A percentile compares a stretch with the other conserved stretches of the same genome.
Conservation (phyloP, 495 filamentous ascomycete genomes). For the Penicillium cosmopolitanum region DNA sequence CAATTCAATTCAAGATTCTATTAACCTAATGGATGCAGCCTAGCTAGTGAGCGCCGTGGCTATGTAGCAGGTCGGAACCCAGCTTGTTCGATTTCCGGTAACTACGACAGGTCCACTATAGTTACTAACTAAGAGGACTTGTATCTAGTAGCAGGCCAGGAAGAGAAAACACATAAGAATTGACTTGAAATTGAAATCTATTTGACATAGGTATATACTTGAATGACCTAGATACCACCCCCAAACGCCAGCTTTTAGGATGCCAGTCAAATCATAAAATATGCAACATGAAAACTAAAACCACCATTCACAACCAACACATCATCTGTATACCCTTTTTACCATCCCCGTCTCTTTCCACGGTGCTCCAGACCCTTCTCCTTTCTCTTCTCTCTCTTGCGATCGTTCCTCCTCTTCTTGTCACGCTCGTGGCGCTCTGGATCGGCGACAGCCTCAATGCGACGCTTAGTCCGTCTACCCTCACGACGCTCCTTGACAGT, state of each 20-base stretch:
- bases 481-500: slow-evolving; percentile 69
- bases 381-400: slow-evolving; percentile 81
- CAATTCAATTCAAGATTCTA: too few species aligned
- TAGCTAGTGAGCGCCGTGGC: too few species aligned
- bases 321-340: slow-evolving; percentile 11
- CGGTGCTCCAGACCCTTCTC: slow-evolving; percentile 71
- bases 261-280: slow-evolving; percentile 28
- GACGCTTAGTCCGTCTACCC: slow-evolving; percentile 76
- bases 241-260: slow-evolving; percentile 35
- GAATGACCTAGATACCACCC: slow-evolving; percentile 6
- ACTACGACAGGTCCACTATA: too few species aligned
- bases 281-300: slow-evolving; percentile 25
- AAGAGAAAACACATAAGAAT: background rate
- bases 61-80: too few species aligned
- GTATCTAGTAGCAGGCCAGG: too few species aligned
- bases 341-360: slow-evolving; percentile 71
- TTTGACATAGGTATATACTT: slow-evolving; percentile 19
- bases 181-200: slow-evolving; percentile 9
- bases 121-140: too few species aligned
- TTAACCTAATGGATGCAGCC: too few species aligned
- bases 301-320: slow-evolving; percentile 3
- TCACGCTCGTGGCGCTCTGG: slow-evolving; percentile 76
- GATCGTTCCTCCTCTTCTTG: slow-evolving; percentile 85
- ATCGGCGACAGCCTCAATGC: slow-evolving; percentile 78
- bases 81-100: too few species aligned